Conservation (phyloP, 768 basidiomycete genomes). For the Rhizopogon vinicolor region DNA sequence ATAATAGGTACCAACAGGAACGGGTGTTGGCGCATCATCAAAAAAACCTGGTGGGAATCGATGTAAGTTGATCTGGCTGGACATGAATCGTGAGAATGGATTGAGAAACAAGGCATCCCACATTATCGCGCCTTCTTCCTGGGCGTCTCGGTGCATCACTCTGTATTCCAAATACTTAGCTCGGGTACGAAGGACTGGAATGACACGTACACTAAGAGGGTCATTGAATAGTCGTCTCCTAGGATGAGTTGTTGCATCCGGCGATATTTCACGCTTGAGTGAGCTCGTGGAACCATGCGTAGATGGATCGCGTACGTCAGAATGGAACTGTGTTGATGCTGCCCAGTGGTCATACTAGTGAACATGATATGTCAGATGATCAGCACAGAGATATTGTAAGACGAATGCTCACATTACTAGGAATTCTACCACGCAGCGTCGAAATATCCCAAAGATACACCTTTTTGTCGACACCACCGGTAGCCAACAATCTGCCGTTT, state of each 20-base stretch:
- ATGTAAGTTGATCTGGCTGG: not conserved
- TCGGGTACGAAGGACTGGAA: not conserved
- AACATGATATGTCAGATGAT: not conserved
- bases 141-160: not conserved
- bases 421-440: not conserved
- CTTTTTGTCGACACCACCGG: not conserved
- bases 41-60: not conserved
- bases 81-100: not conserved
- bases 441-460: not conserved
- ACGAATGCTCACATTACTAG: not conserved
- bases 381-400: not conserved
- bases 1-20: not conserved
- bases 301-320: not conserved
- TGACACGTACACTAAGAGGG: not conserved
- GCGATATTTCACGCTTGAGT: no score
- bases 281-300: no score
- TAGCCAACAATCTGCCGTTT: not conserved
- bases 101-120: not conserved
- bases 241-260: no score
- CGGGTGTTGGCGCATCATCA: not conserved
- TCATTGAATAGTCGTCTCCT: no score
- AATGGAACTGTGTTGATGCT: not conserved
- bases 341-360: not conserved
- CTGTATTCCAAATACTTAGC: not conserved
- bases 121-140: no score